These are phyloP conservation scores for Rhizomucor miehei DNA, from an alignment of 371 early-diverging fungal genomes.

Conservation along the genomic window DNA sequence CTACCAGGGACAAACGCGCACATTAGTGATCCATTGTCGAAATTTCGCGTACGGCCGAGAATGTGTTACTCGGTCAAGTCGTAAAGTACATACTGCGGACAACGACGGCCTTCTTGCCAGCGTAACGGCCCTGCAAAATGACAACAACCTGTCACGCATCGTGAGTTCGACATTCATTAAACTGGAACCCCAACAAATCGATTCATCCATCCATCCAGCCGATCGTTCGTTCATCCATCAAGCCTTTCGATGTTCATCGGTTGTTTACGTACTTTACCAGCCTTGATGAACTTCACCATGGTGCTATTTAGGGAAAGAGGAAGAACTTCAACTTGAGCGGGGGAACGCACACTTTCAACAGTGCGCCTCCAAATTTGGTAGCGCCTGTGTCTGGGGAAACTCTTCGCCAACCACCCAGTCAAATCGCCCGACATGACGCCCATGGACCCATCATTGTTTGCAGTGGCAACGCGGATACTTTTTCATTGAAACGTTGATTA, in stretches of 20 bases:
- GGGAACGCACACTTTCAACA: no score
- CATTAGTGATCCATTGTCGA: neutral
- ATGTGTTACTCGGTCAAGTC: neutral
- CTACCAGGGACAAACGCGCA: slow-evolving; percentile 12
- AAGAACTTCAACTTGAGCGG: neutral
- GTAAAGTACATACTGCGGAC: slow-evolving; percentile 74
- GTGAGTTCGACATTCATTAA: neutral
- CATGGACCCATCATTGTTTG: no score
- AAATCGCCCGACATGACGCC: no score
- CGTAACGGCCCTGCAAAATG: slow-evolving; percentile 94
- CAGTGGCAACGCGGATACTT: no score
- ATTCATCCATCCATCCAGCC: slow-evolving; percentile 11
- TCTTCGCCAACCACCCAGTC: no score
- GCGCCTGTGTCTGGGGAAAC: no score
- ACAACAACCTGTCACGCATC: slow-evolving; percentile 79
- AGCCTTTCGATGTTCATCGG: neutral
- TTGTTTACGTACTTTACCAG: slow-evolving; percentile 12
- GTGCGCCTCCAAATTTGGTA: no score
- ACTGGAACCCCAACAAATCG: slow-evolving; percentile 2
- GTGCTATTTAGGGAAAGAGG: slow-evolving; percentile 19
- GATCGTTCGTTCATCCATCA: slow-evolving; percentile 14
- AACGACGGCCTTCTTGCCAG: slow-evolving; percentile 99
- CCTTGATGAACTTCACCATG: slow-evolving; percentile 22
- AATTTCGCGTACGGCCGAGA: neutral
- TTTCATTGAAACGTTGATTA: no score